Base-by-base conservation (phyloP, 1,284 basidiomycete species). In the Heterobasidion parviporum region DNA sequence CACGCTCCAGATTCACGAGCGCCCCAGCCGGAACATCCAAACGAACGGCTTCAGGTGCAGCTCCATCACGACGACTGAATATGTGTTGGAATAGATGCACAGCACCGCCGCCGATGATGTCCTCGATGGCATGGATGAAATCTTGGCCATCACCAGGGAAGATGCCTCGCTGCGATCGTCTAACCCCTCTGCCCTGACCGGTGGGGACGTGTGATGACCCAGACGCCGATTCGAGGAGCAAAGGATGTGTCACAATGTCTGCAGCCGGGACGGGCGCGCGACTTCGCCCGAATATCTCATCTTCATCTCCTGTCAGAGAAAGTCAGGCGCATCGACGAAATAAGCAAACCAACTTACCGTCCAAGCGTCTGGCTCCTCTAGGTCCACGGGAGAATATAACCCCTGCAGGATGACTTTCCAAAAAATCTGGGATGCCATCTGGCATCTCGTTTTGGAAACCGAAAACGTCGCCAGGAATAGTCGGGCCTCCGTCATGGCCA, bases 81-180 rank as follows among this genome's bases (percentile, higher is more conserved):
- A 94, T 78, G 58, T 89, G 87, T 60, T 95, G 90, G 62, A 96
- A 82, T 55, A 95, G 75, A 63, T 94, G 91, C 26, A 90, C 77
- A 12, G 91, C 89, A 32, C 89, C 86, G 14, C 83, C 85, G 1
- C 90, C 92, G 54, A 94, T 85, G 53, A 93, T 80, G 53, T 89
- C 85, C 62, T 94, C 88, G 43, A 97, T 83, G 26, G 85, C 87
- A 54, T 91, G 87, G 26, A 92, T 71, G 53, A 93, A 74, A 54
- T 89, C 87, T 26, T 78, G 75, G 45, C 73, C 74, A 4, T 74
- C 76, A 44, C 74, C 72, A 6, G 75, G 70, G 32, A 80, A 65
- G 35, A 82, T 71, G 56, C 63, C 57, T 32, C 85, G 76, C 49
- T 80, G 79, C n/a, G 77, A 65, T 44, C 85, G 80, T 47, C 86